These are phyloP conservation scores for Hermanozyma aechmeae DNA, from an alignment of 805 yeast species.

Conservation along the genomic window DNA sequence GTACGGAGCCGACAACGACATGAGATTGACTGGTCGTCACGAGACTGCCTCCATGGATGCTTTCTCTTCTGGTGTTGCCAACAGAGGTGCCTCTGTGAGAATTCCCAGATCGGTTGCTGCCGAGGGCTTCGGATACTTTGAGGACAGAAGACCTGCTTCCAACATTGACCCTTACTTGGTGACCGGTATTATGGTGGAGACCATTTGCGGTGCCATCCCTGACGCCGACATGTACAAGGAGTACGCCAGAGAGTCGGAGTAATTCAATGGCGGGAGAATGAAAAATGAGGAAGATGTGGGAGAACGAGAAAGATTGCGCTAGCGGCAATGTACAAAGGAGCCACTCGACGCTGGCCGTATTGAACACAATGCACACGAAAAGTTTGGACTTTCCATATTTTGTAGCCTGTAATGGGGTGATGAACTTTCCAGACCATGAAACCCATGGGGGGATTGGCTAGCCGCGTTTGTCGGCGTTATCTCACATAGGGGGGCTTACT, in stretches of 20 bases:
- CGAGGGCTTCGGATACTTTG: constrained; percentile 97
- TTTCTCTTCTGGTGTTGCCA: constrained; percentile 96
- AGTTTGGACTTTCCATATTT: too few species aligned
- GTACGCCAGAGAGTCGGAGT: constrained; percentile 59
- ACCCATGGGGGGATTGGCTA: too few species aligned
- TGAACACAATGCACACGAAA: too few species aligned
- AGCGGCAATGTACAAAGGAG: too few species aligned
- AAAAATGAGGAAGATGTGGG: too few species aligned
- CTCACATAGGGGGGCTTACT: too few species aligned
- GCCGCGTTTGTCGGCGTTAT: too few species aligned
- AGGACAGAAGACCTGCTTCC: constrained; percentile 99
- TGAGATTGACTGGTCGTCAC: constrained; percentile 95
- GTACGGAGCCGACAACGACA: constrained; percentile 92
- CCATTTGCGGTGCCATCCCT: constrained; percentile 88
- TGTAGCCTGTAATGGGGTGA: too few species aligned
- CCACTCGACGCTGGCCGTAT: too few species aligned
- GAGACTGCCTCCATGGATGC: constrained; percentile 92
- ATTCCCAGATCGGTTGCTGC: constrained; percentile 98
- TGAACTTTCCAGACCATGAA: too few species aligned
- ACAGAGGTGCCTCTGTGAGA: constrained; percentile 98
- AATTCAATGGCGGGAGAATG: too few species aligned
- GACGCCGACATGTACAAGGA: constrained; percentile 93
- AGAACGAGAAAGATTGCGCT: too few species aligned
- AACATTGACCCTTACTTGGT: constrained; percentile 98
- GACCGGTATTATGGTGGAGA: constrained; percentile 96